phyloP scores from a whole-genome alignment of 2,329 filamentous ascomycete genomes.

The Pseudogymnoascus sp. region DNA sequence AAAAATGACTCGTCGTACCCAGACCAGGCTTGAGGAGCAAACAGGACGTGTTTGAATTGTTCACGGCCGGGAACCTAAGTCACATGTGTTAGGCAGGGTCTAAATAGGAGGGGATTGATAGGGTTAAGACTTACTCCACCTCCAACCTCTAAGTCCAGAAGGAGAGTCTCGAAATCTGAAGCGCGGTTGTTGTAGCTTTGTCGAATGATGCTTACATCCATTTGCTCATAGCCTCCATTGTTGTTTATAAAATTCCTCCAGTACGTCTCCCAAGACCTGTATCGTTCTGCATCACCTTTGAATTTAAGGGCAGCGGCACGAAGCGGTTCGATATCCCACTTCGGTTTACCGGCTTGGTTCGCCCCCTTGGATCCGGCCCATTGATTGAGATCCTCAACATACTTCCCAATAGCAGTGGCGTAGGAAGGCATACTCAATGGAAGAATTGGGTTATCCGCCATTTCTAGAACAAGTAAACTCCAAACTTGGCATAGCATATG shows the following conservation, averaged over 20 bases:
- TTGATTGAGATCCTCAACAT: conserved; percentile 59
- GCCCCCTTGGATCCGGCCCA: conserved; percentile 56
- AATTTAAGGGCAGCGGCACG: conserved; percentile 58
- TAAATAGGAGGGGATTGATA: conserved; percentile 8
- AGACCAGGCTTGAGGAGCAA: conserved; percentile 75
- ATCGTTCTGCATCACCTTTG: conserved; percentile 53
- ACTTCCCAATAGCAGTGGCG: conserved; percentile 56
- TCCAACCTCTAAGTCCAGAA: conserved; percentile 67
- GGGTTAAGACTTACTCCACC: conserved; percentile 60
- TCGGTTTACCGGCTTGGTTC: conserved; percentile 40
- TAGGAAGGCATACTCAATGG: conserved; percentile 78
- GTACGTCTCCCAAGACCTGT: conserved; percentile 67
- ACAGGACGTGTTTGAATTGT: conserved; percentile 91
- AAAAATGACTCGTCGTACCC: conserved; percentile 64
- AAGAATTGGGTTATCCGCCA: conserved; percentile 72
- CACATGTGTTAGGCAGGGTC: conserved; percentile 14
- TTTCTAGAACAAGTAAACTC: conserved; percentile 75
- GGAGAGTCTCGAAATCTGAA: conserved; percentile 71
- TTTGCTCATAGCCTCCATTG: conserved; percentile 64
- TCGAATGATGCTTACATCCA: conserved; percentile 49
- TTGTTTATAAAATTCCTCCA: conserved; percentile 71
- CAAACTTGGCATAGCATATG: conserved; percentile 71
- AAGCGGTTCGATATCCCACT: conserved; percentile 43
- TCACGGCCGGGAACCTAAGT: conserved; percentile 71
- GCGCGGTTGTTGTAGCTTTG: conserved; percentile 73